phyloP scores from a whole-genome alignment of 176 grass and related monocot genomes.

The Lolium rigidum region DNA sequence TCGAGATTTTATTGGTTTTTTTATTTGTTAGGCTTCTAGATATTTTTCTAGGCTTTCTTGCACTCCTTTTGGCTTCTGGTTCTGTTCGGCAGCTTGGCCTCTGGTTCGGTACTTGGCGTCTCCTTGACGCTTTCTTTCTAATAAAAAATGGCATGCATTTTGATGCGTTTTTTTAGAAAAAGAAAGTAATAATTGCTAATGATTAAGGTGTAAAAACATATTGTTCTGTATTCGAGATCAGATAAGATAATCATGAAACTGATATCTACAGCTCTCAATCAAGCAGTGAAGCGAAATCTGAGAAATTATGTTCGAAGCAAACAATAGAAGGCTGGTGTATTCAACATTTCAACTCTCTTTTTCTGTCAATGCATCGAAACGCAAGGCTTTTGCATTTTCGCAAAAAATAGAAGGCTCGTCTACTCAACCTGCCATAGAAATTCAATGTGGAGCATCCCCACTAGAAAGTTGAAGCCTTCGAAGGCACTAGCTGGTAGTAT shows the following conservation, averaged over 20 bases:
- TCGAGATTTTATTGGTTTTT: background rate
- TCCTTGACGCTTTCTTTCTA: background rate
- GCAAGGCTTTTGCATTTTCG: background rate
- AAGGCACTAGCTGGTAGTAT: background rate
- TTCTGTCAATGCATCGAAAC: too few relatives aligned
- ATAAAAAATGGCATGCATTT: background rate
- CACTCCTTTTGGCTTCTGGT: background rate
- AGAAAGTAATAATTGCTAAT: background rate
- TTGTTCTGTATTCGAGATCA: background rate
- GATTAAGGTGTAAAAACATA: constrained; percentile 20
- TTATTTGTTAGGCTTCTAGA: background rate
- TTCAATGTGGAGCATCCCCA: background rate
- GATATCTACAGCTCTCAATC: background rate
- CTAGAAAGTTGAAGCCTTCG: background rate
- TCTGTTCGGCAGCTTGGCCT: background rate
- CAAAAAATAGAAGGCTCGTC: constrained; percentile 17
- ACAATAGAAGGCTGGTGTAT: constrained; percentile 9
- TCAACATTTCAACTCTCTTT: background rate
- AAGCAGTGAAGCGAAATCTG: background rate
- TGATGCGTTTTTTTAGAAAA: background rate
- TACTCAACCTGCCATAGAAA: background rate
- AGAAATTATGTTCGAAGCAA: constrained; percentile 19
- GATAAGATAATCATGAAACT: background rate
- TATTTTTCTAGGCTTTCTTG: background rate
- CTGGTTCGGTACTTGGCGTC: background rate